phyloP scores from a whole-genome alignment of 768 basidiomycete genomes.

The Ephemerocybe angulata region DNA sequence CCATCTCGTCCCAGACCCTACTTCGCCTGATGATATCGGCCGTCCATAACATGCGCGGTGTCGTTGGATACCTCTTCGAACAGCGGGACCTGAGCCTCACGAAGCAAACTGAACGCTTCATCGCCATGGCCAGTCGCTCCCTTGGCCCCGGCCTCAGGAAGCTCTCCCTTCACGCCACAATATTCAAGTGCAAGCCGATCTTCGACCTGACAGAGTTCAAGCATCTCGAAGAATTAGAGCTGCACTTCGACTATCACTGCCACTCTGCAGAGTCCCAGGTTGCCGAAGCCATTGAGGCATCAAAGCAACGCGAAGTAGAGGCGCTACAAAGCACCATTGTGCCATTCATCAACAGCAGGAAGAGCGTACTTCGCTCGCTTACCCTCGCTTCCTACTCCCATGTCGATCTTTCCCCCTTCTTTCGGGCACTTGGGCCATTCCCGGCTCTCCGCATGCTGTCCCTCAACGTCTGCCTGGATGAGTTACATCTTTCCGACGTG shows the following conservation, averaged over 20 bases:
- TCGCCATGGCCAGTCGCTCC: constrained; percentile 22
- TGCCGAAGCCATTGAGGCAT: background rate
- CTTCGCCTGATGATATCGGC: constrained; percentile 30
- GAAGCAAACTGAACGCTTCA: constrained; percentile 25
- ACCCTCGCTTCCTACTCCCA: constrained; percentile 29
- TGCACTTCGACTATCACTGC: constrained; percentile 31
- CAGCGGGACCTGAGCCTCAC: constrained; percentile 36
- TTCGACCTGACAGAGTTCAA: constrained; percentile 26
- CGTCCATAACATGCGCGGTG: constrained; percentile 30
- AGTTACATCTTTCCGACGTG: constrained; percentile 21
- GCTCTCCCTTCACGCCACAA: constrained; percentile 29
- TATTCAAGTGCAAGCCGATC: constrained; percentile 29
- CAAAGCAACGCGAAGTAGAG: constrained; percentile 7
- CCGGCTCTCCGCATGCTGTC: constrained; percentile 22
- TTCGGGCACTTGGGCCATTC: constrained; percentile 25
- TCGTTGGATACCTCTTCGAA: constrained; percentile 32
- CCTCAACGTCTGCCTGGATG: constrained; percentile 20
- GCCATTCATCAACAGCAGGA: constrained; percentile 30
- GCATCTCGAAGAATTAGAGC: constrained; percentile 29
- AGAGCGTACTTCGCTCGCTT: constrained; percentile 25
- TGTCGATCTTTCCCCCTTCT: constrained; percentile 31
- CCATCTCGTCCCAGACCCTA: constrained; percentile 18
- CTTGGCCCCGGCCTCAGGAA: constrained; percentile 31
- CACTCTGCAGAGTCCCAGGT: background rate
- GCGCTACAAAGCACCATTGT: constrained; percentile 23